Conservation (phyloP, 768 basidiomycete genomes). For the Collybiopsis confluens region DNA sequence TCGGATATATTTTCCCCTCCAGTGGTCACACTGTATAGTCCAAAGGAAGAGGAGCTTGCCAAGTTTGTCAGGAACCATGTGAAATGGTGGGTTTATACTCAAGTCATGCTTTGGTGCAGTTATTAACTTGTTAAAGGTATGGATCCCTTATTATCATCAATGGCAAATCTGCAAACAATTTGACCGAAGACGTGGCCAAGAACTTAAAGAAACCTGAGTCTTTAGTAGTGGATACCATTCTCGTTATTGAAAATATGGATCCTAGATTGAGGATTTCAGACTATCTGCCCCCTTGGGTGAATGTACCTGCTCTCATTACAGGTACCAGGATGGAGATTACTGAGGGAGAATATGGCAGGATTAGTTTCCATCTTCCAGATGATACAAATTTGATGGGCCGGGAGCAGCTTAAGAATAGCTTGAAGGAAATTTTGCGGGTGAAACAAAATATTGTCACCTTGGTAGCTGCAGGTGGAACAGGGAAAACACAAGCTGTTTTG, state of each 20-base stretch:
- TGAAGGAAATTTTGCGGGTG: not conserved
- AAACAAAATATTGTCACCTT: not conserved
- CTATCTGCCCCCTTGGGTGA: not conserved
- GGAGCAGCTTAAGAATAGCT: not conserved
- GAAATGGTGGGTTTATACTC: no score
- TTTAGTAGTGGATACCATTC: not conserved
- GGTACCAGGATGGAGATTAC: not conserved
- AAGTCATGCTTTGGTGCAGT: no score
- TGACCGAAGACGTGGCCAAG: no score
- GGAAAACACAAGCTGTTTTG: not conserved
- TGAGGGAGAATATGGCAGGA: no score
- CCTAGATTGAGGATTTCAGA: not conserved
- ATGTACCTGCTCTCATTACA: not conserved
- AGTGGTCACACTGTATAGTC: no score
- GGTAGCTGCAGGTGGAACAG: not conserved
- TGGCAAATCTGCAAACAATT: no score
- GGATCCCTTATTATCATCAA: no score
- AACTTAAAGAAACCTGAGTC: no score
- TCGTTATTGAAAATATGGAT: not conserved
- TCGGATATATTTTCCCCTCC: not conserved
- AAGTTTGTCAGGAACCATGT: no score
- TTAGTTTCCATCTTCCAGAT: not conserved
- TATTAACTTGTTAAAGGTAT: no score
- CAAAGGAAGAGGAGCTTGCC: no score
- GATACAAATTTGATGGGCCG: not conserved